A percentile compares a stretch with the other conserved stretches of the same genome.
These are phyloP conservation scores for Malania oleifera DNA, from an alignment of 164 flowering plant species.

Conservation along the genomic window DNA sequence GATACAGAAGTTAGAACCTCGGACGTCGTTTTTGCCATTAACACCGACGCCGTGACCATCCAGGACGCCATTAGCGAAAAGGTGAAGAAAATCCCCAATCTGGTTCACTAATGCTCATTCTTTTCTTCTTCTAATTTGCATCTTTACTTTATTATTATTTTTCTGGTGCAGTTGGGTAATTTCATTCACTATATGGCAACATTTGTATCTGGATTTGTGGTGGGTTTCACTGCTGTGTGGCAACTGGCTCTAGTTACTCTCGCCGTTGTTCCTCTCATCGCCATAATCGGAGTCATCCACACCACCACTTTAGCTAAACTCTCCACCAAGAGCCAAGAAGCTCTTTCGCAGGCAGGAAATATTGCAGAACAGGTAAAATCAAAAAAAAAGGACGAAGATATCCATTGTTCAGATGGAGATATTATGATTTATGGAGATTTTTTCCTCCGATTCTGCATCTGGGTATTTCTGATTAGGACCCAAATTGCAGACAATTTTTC, in stretches of 20 bases:
- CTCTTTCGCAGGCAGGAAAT: slow-evolving; percentile 86
- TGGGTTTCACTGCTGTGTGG: slow-evolving; percentile 98
- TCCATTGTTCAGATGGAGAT: not conserved
- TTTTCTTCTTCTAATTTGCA: not conserved
- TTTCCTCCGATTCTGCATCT: slow-evolving; percentile 15
- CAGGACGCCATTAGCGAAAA: slow-evolving; percentile 99
- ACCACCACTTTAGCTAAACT: slow-evolving; percentile 70
- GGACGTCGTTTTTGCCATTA: slow-evolving; percentile 86
- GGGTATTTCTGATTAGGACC: slow-evolving; percentile 22
- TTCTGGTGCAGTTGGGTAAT: slow-evolving; percentile 72
- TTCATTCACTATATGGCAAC: slow-evolving; percentile 95
- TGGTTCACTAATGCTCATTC: not conserved
- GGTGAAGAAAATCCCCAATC: slow-evolving; percentile 32
- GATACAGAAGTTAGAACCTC: slow-evolving; percentile 92
- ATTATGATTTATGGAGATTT: too few relatives aligned
- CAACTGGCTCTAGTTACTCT: slow-evolving; percentile 88
- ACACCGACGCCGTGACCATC: slow-evolving; percentile 85
- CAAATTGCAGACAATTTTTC: slow-evolving; percentile 71
- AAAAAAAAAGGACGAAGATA: not conserved
- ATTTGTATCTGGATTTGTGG: slow-evolving; percentile 86
- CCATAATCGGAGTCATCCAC: slow-evolving; percentile 86
- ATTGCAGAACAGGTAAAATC: slow-evolving; percentile 77
- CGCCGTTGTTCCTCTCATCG: slow-evolving; percentile 90
- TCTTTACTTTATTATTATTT: not conserved
- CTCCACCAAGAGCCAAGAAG: slow-evolving; percentile 75